Evolutionary conservation across 2,329 filamentous ascomycete species (phyloP).

Genomic region (Lizonia empirigonia): DNA sequence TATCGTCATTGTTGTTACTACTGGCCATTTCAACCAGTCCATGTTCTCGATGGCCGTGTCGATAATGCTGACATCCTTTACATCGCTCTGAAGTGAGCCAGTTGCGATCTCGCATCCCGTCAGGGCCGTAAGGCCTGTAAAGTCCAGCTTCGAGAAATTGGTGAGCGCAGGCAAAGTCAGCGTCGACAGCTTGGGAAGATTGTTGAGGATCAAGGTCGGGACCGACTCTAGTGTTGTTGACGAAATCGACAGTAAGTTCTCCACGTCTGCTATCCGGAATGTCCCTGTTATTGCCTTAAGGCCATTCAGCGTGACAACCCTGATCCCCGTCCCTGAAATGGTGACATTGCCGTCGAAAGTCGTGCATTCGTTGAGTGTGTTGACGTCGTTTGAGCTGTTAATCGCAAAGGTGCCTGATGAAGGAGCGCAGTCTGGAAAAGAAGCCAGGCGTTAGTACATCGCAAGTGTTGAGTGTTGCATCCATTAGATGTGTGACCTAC

Average conservation of each 20-base stretch:
- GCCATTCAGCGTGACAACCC: constrained; percentile 24
- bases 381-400: constrained; percentile 23
- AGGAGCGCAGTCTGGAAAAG: constrained; percentile 23
- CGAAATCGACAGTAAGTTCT: constrained; percentile 21
- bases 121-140: constrained; percentile 17
- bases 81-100: constrained; percentile 13
- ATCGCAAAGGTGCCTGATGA: constrained; percentile 19
- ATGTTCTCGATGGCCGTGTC: constrained; percentile 25
- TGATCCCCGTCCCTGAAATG: constrained; percentile 23
- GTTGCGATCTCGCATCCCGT: constrained; percentile 18
- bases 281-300: constrained; percentile 19
- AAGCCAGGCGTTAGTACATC: constrained; percentile 2
- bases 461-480: not conserved
- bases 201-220: constrained; percentile 19
- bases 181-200: constrained; percentile 25
- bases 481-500: constrained; percentile 2
- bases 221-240: constrained; percentile 21
- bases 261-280: constrained; percentile 21
- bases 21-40: constrained; percentile 32
- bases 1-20: constrained; percentile 22
- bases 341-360: constrained; percentile 26
- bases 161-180: constrained; percentile 24
- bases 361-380: constrained; percentile 20
- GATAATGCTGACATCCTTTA: constrained; percentile 24
- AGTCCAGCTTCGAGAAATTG: constrained; percentile 22